Evolutionary conservation across 2,329 filamentous ascomycete genomes (phyloP).

Genomic region (Ophiostoma himal-ulmi): DNA sequence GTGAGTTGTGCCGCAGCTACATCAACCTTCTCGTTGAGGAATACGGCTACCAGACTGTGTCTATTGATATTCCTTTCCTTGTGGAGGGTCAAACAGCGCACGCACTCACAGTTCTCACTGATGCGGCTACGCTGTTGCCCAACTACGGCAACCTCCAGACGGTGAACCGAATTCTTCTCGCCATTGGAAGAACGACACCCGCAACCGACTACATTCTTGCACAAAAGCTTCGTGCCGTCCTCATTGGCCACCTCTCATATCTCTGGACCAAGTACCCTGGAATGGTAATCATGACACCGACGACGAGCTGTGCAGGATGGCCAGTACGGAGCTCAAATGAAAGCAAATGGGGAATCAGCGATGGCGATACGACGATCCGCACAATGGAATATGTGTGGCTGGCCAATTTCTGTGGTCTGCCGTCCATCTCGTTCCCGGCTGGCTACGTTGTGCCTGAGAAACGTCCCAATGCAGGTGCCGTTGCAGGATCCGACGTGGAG

Average conservation of each 20-base stretch:
- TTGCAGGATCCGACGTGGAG: constrained; percentile 33
- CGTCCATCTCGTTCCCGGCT: constrained; percentile 41
- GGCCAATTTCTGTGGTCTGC: constrained; percentile 46
- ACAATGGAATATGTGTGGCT: constrained; percentile 49
- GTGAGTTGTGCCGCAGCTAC: constrained; percentile 38
- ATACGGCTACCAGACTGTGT: constrained; percentile 48
- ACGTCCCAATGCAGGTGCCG: constrained; percentile 29
- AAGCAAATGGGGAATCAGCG: constrained; percentile 39
- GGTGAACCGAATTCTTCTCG: constrained; percentile 61
- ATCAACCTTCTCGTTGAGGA: constrained; percentile 49
- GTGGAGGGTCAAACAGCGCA: constrained; percentile 65
- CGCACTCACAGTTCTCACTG: constrained; percentile 65
- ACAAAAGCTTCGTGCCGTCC: constrained; percentile 61
- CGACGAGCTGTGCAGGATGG: constrained; percentile 48
- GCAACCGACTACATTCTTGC: constrained; percentile 62
- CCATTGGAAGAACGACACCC: constrained; percentile 56
- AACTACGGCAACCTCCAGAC: constrained; percentile 46
- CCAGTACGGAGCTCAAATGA: constrained; percentile 37
- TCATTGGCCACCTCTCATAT: constrained; percentile 65
- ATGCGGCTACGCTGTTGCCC: constrained; percentile 45
- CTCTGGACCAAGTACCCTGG: constrained; percentile 61
- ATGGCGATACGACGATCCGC: constrained; percentile 42
- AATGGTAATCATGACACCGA: constrained; percentile 66
- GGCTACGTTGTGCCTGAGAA: constrained; percentile 41
- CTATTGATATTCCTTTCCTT: constrained; percentile 53